These are phyloP conservation scores for Miscanthus sacchariflorus DNA, from an alignment of 202 grass and related monocot species.

Conservation along the genomic window DNA sequence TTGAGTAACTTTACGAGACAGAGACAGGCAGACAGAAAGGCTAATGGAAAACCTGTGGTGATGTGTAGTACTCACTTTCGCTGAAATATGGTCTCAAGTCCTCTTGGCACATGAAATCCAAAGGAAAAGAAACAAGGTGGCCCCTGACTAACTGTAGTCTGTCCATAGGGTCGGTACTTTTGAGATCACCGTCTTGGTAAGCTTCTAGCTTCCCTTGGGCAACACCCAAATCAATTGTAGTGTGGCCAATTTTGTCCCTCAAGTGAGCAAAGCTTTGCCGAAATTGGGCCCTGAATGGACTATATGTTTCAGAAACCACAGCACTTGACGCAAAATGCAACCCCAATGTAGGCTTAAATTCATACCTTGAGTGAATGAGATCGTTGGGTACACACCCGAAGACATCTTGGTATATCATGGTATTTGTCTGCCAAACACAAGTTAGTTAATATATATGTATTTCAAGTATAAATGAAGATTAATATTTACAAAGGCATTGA, in stretches of 20 bases:
- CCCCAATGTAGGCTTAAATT: constrained; percentile 30
- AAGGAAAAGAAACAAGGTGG: constrained; percentile 90
- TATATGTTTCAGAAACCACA: constrained; percentile 40
- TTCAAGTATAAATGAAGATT: constrained; percentile 15
- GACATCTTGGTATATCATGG: constrained; percentile 93
- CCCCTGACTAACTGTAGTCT: constrained; percentile 77
- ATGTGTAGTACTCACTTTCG: constrained; percentile 96
- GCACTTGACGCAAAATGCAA: constrained; percentile 7
- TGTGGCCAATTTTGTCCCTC: constrained; percentile 89
- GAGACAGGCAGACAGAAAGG: neutral
- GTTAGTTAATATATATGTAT: constrained; percentile 27
- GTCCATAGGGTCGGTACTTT: constrained; percentile 69
- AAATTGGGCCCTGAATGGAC: constrained; percentile 66
- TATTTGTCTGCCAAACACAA: constrained; percentile 77
- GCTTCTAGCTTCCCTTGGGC: constrained; percentile 75
- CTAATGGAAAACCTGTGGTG: constrained; percentile 98
- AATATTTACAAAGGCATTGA: constrained; percentile 1
- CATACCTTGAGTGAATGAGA: constrained; percentile 93
- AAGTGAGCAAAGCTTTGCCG: constrained; percentile 74
- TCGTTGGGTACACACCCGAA: constrained; percentile 96
- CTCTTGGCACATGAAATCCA: constrained; percentile 98
- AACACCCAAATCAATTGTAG: constrained; percentile 87
- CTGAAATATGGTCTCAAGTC: constrained; percentile 93
- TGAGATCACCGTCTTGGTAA: constrained; percentile 60
- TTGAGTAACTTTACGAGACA: constrained; percentile 32